Evolutionary conservation across 2,329 filamentous ascomycete genomes (phyloP).

Genomic region (Microcyclospora tardicrescens): DNA sequence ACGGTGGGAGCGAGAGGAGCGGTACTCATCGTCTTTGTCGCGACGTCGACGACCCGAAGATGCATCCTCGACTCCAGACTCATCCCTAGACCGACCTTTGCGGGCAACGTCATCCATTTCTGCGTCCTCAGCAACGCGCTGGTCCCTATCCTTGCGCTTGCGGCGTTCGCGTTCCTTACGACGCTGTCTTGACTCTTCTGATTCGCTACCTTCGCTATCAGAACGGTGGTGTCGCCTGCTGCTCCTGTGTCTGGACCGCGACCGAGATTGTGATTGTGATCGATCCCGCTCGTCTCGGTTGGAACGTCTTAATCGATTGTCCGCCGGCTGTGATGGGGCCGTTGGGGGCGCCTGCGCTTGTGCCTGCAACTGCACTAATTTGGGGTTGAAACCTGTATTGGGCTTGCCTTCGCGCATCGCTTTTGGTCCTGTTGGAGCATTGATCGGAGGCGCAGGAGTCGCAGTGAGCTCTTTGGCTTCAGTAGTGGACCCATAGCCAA

Average conservation of each 20-base stretch:
- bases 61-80: slow-evolving; percentile 46
- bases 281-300: slow-evolving; percentile 1
- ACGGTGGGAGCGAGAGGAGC: slow-evolving; percentile 34
- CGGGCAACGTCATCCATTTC: slow-evolving; percentile 30
- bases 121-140: slow-evolving; percentile 24
- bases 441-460: slow-evolving; percentile 21
- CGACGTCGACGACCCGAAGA: slow-evolving; percentile 45
- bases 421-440: slow-evolving; percentile 80
- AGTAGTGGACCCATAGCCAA: slow-evolving; percentile 12
- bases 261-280: slow-evolving; percentile 23
- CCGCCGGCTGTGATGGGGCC: slow-evolving; percentile 4
- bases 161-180: slow-evolving; percentile 23
- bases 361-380: slow-evolving; percentile 34
- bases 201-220: slow-evolving; percentile 25
- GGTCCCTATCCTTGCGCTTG: slow-evolving; percentile 26
- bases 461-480: slow-evolving; percentile 15
- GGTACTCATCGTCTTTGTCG: slow-evolving; percentile 29
- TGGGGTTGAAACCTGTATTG: slow-evolving; percentile 56
- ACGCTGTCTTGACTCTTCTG: slow-evolving; percentile 27
- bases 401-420: slow-evolving; percentile 84
- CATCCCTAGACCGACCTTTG: slow-evolving; percentile 48
- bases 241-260: slow-evolving; percentile 29
- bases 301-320: background rate
- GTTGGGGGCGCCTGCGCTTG: slow-evolving; percentile 26
- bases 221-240: slow-evolving; percentile 41